Evolutionary conservation across 108 stramenopile genomes (phyloP).

Genomic region (Aurantiochytrium sp.): DNA sequence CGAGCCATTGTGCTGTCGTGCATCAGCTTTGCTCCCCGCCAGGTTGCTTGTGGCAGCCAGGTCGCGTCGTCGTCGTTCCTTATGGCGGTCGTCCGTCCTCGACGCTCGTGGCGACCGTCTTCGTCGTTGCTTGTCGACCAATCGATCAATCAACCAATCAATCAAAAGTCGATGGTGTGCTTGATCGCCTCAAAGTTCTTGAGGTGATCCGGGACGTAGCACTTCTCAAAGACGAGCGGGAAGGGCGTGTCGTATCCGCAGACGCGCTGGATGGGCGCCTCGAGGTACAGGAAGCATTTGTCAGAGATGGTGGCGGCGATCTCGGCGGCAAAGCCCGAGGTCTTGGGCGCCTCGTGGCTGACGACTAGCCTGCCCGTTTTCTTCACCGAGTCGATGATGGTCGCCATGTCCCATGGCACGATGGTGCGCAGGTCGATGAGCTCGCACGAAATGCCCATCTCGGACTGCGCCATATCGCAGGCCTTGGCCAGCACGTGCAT

Average conservation of each 20-base stretch:
- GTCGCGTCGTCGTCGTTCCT: too few relatives aligned
- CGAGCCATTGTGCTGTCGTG: too few relatives aligned
- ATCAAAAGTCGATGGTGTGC: conserved; percentile 50
- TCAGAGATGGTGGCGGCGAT: conserved; percentile 73
- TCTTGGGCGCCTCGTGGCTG: conserved; percentile 89
- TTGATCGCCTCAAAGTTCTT: conserved; percentile 87
- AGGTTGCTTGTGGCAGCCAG: too few relatives aligned
- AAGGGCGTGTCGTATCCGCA: conserved; percentile 96
- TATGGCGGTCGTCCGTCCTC: too few relatives aligned
- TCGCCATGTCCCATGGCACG: conserved; percentile 84
- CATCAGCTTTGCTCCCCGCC: too few relatives aligned
- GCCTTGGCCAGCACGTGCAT: conserved; percentile 69
- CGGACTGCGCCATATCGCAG: conserved; percentile 66
- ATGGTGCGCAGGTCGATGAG: conserved; percentile 91
- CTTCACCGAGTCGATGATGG: conserved; percentile 68
- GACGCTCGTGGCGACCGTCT: too few relatives aligned
- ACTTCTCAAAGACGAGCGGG: conserved; percentile 82
- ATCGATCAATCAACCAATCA: not conserved
- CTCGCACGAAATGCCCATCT: conserved; percentile 78
- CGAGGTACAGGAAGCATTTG: conserved; percentile 76
- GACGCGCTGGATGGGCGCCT: conserved; percentile 87
- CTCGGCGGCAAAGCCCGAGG: conserved; percentile 86
- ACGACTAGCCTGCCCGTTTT: conserved; percentile 92
- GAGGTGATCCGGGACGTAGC: conserved; percentile 78
- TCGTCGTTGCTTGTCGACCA: too few relatives aligned